Base-by-base conservation (phyloP, 1,139 yeast species). In the Debaryomyces singareniensis region DNA sequence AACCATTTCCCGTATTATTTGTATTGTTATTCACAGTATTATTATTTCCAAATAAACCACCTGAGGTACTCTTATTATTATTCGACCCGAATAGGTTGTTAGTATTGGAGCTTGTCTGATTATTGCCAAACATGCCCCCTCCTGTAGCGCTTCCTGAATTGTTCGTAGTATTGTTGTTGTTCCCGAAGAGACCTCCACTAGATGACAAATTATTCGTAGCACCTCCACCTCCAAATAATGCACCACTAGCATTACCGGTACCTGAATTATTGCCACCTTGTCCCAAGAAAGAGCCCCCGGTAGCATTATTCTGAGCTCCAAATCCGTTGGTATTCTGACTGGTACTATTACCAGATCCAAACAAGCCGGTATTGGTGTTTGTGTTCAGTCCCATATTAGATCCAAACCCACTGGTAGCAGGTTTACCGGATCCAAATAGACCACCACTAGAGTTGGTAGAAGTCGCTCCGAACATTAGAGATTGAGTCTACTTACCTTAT, bases 201-300 rank as follows among this genome's bases (percentile, higher is more conserved):
- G 28, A n/a, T 20, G 27, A 31, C 12, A 24, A n/a, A 4, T 27
- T 14, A 5, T 25, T 20, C 20, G 13, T 16, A n/a, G 7, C 16
- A 15, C 20, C 12, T 12, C 24, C 24, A 24, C 14, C 13, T 2
- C 54, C 58, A 41, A 55, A 55, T 9, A 53, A 33, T 3, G 58
- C 58, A 18, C 54, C 47, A 4, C 40, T 37, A 25, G 44, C 33
- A 18, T 34, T 33, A 13, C 25, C 25, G 9, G 25, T 23, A 13
- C 20, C 16, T 20, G n/a, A 12, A 15, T 13, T 30, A 38, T 26
- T 29, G 30, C 31, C 38, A 5, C 36, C 36, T n/a, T 30, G 20
- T 15, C 29, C 24, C 24, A 29, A 15, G 25, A 29, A 12, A 24
- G 23, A 7, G 7, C 25, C 25, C 13, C 13, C 14, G 24, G 15